A percentile compares a stretch with the other conserved stretches of the same genome.
Conservation (phyloP, 129 eudicot species). For the Flaveria robusta region DNA sequence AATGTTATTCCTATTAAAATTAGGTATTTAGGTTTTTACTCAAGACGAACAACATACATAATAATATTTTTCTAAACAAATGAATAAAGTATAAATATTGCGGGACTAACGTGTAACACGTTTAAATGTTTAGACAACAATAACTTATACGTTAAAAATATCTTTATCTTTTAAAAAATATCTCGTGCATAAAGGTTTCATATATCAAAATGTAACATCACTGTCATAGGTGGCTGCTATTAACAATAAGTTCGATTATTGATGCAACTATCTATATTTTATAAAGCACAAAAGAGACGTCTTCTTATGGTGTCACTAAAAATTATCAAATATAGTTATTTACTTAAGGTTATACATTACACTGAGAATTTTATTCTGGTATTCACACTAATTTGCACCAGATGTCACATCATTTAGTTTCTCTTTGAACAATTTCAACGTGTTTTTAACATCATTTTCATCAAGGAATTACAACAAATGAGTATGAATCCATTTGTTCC, state of each 20-base stretch:
- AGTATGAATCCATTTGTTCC: background rate
- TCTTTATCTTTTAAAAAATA: background rate
- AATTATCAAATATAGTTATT: background rate
- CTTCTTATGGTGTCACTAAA: too few relatives aligned
- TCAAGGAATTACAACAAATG: background rate
- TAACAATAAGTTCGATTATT: background rate
- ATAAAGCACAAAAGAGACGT: background rate
- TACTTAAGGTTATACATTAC: background rate
- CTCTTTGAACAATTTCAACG: background rate
- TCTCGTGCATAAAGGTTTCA: background rate
- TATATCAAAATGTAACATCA: constrained; percentile 8
- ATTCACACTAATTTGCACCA: background rate
- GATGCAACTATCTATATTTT: background rate
- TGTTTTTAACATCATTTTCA: constrained; percentile 8
- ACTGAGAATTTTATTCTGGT: background rate
- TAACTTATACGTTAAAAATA: background rate
- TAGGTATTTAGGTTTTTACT: background rate
- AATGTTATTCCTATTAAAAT: too few relatives aligned
- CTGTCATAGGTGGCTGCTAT: background rate
- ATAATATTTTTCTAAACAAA: background rate
- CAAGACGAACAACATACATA: background rate
- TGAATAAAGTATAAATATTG: background rate
- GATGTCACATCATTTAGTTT: background rate
- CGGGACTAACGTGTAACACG: background rate
- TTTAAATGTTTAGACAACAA: background rate